These are phyloP conservation scores for Filobasidium uniguttulatum DNA, from an alignment of 1,284 basidiomycete genomes.

Conservation along the genomic window DNA sequence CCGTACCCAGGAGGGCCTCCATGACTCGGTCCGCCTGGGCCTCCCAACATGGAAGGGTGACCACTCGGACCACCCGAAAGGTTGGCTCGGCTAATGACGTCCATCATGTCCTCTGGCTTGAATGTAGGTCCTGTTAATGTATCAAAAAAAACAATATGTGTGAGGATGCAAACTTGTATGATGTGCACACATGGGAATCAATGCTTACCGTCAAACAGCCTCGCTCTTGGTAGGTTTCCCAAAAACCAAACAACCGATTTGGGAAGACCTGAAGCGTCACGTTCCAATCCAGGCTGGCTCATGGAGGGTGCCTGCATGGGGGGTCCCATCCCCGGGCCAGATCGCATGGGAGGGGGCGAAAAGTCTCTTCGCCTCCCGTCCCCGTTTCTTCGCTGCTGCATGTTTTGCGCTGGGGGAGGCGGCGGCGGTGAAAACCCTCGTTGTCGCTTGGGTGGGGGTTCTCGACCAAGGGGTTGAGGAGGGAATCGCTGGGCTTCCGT, in stretches of 20 bases:
- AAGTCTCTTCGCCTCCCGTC: slow-evolving; percentile 31
- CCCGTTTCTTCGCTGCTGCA: slow-evolving; percentile 5
- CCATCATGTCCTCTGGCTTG: not conserved
- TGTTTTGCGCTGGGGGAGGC: too few species aligned
- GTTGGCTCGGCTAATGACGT: not conserved
- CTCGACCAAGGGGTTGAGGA: slow-evolving; percentile 6
- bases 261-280: slow-evolving; percentile 46
- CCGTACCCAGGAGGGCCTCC: too few species aligned
- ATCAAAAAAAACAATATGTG: not conserved
- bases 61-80: too few species aligned
- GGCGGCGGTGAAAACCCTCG: slow-evolving; percentile 17
- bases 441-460: slow-evolving; percentile 13
- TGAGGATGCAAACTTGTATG: not conserved
- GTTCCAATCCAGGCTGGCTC: slow-evolving; percentile 33
- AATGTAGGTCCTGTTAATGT: not conserved
- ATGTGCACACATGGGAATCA: slow-evolving; percentile 7
- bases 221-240: slow-evolving; percentile 54
- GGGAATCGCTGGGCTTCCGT: slow-evolving; percentile 10
- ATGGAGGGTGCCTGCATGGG: slow-evolving; percentile 31
- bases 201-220: slow-evolving; percentile 63
- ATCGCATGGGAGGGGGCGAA: slow-evolving; percentile 37
- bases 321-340: slow-evolving; percentile 37
- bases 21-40: too few species aligned
- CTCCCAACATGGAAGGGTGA: too few species aligned
- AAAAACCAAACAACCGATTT: slow-evolving; percentile 65